Base-by-base conservation (phyloP, 2,329 filamentous ascomycete genomes). In the Blastomyces parvus region DNA sequence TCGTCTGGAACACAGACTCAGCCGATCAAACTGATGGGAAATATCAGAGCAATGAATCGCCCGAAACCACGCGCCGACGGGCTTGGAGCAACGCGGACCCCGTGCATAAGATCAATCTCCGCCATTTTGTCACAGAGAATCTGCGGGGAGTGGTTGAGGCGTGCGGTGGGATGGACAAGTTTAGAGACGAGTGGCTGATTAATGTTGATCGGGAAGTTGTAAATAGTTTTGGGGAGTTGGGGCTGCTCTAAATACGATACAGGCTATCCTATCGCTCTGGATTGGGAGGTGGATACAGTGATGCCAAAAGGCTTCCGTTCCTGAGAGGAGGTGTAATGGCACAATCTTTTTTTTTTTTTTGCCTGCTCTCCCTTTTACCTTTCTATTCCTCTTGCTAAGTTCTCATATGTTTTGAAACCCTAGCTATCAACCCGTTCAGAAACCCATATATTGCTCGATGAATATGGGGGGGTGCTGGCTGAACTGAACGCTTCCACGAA, bases 131-230 rank as follows among this genome's bases (percentile, higher is more conserved):
- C 13, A 73, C 74, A 1, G 74, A 78, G 58, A 73, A 73, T 46
- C 65, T 81, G 44, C 74, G 74, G 19, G 71, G 73, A 6, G 67
- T 78, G n/a, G 73, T 79, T 57, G 67, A 70, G 55, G 67, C 69
- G 2, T 78, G 76, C 66, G 77, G 77, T 50, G 77, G 77, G 3
- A 72, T 73, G 36, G 73, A 77, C 62, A 72, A 70, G 48, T 79
- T 79, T 67, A 73, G 77, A 63, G 73, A 73, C 25, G 73, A 77
- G 36, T 79, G 77, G 76, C 63, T 78, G 44, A 68, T 77, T 13
- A 77, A 79, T 70, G 76, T 79, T 42, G 77, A 79, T 67, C 66
- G 69, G 2, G 75, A 79, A 46, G 76, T 79, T 30, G 72, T 78
- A 27, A 67, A 72, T 62, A 60, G 69, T 13, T 71, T 66, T 67